Base-by-base conservation (phyloP, 192 early-diverging fungal genomes). In the Podila horticola region DNA sequence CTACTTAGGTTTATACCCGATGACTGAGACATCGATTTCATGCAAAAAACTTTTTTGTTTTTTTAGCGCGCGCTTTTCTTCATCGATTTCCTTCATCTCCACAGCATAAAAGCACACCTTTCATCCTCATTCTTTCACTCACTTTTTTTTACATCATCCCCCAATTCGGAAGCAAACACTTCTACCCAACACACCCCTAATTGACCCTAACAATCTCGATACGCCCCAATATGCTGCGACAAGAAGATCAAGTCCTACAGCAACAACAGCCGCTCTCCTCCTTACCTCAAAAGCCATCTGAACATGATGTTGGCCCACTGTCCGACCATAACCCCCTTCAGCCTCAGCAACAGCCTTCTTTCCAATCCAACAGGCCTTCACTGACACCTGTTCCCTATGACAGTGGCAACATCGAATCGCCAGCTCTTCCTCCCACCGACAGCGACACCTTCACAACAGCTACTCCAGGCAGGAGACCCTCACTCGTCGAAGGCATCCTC, bases 401-500 rank as follows among this genome's bases (percentile, higher is more conserved):
- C 31, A 17, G n/a, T 48, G 41, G 41, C 29, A 38, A 29, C 10
- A 26, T 45, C 12, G 24, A 28, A 17, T 48, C 48, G 13, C 13
- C 64, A 22, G 48, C 7, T 13, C 64, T 26, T 28, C 41, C 38
- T 19, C 64, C 48, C n/a, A 38, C 10, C 1, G 48, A 62, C 59
- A 31, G 31, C 20, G 13, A 5, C 26, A 30, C 26, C 12, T 45
- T 26, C 17, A 36, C 34, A 3, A 49, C 68, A n/a, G 12, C 50
- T 0, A 33, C 68, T 31, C 9, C 30, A 7, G 36, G 24, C 22
- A 59, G 73, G 31, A 61, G 62, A 31, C 24, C 73, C 5, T 75
- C 74, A 0, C 15, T 75, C n/a, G 62, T 65, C 4, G 72, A 67
- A 2, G 34, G 55, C 33, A 30, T 69, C 38, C 61, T 75, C 19